These are phyloP conservation scores for Tritrichomonas foetus DNA, from an alignment of 208 protist genomes.

Conservation along the genomic window DNA sequence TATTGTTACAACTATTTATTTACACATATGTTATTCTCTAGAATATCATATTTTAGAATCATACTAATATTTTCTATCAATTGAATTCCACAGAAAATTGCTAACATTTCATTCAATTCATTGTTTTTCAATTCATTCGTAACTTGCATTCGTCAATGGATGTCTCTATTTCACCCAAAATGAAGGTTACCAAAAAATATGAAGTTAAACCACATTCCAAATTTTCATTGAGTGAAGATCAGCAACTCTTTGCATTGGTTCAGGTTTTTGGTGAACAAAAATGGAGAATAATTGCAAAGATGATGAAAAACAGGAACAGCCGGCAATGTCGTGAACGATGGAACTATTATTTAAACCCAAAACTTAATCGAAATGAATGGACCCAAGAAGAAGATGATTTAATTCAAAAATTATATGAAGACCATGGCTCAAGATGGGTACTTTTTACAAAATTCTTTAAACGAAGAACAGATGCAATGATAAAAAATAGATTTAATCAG, in stretches of 20 bases:
- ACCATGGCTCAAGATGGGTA: background rate
- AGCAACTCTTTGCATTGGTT: background rate
- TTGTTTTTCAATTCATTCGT: no score
- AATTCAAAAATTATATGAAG: background rate
- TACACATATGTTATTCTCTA: no score
- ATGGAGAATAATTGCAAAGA: background rate
- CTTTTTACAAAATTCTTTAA: background rate
- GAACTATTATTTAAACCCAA: background rate
- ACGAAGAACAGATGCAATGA: conserved; percentile 53
- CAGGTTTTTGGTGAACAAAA: background rate
- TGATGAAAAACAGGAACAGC: background rate
- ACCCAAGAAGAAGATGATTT: conserved; percentile 52
- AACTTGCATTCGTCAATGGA: no score
- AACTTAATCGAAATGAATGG: conserved; percentile 51
- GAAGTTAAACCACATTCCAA: no score
- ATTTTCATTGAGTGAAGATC: background rate
- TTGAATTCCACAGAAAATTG: no score
- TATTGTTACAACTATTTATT: no score
- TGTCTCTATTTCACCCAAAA: no score
- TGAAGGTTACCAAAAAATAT: no score
- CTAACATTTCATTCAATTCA: no score
- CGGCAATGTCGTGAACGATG: background rate
- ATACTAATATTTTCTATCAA: no score
- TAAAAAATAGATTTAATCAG: conserved; percentile 59
- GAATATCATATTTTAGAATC: no score